These are phyloP conservation scores for Salix caprea DNA, from an alignment of 345 rosid genomes.

Conservation along the genomic window DNA sequence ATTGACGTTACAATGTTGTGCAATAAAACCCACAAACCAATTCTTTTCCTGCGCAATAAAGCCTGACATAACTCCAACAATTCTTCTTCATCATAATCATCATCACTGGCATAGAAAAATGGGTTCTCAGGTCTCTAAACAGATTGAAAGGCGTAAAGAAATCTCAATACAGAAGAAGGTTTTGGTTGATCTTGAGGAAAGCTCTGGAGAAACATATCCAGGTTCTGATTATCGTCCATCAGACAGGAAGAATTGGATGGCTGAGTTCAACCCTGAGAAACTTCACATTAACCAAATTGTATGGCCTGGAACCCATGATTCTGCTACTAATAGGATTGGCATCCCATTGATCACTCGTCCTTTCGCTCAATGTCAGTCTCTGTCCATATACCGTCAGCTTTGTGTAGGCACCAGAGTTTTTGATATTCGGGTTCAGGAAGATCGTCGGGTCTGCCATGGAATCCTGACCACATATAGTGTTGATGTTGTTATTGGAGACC, in stretches of 20 bases:
- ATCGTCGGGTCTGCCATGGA: slow-evolving; percentile 80
- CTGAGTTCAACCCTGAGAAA: slow-evolving; percentile 46
- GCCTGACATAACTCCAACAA: neutral
- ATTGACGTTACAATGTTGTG: slow-evolving; percentile 11
- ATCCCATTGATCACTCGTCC: slow-evolving; percentile 65
- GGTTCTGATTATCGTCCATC: slow-evolving; percentile 55
- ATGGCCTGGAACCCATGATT: slow-evolving; percentile 97
- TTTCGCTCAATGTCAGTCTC: slow-evolving; percentile 81
- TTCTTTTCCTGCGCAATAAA: neutral
- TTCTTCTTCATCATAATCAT: neutral
- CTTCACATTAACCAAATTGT: slow-evolving; percentile 65
- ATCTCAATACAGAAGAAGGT: slow-evolving; percentile 48
- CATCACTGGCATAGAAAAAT: slow-evolving; percentile 21
- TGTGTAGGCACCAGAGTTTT: slow-evolving; percentile 60
- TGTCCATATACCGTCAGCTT: slow-evolving; percentile 70
- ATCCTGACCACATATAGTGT: slow-evolving; percentile 59
- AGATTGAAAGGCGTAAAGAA: slow-evolving; percentile 43
- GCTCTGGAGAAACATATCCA: slow-evolving; percentile 51
- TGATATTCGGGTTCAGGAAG: slow-evolving; percentile 68
- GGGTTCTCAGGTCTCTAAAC: slow-evolving; percentile 72
- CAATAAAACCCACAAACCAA: slow-evolving; percentile 5
- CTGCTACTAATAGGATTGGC: slow-evolving; percentile 88
- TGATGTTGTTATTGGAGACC: slow-evolving; percentile 57
- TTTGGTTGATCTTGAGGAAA: slow-evolving; percentile 42
- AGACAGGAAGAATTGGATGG: slow-evolving; percentile 82